These are phyloP conservation scores for Globomyces pollinis-pini DNA, from an alignment of 192 early-diverging fungal species.

Conservation along the genomic window DNA sequence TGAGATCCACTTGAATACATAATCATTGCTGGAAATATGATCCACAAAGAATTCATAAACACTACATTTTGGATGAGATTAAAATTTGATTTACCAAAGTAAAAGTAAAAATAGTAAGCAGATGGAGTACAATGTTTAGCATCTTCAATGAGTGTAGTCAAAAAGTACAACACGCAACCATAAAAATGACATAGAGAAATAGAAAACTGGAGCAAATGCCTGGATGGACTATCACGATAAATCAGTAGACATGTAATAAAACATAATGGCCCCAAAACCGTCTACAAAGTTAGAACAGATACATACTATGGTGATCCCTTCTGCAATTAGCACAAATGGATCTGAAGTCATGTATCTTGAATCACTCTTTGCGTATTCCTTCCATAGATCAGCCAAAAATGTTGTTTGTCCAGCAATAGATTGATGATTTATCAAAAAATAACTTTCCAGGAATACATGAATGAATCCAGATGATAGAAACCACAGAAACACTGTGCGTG, in stretches of 20 bases:
- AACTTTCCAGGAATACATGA: conserved; percentile 79
- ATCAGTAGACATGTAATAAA: conserved; percentile 29
- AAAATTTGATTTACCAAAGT: conserved; percentile 48
- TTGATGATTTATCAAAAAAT: conserved; percentile 65
- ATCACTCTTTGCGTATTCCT: conserved; percentile 84
- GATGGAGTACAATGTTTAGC: conserved; percentile 61
- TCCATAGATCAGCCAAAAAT: conserved; percentile 74
- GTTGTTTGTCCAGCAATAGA: conserved; percentile 59
- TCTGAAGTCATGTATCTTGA: conserved; percentile 83
- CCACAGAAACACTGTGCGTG: conserved; percentile 66
- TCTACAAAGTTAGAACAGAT: conserved; percentile 22
- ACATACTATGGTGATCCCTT: conserved; percentile 83
- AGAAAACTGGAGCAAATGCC: conserved; percentile 47
- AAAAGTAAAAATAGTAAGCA: conserved; percentile 81
- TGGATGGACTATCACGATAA: conserved; percentile 15
- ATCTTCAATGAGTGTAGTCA: conserved; percentile 47
- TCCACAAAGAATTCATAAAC: conserved; percentile 76
- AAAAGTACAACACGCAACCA: conserved; percentile 76
- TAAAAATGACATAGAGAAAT: conserved; percentile 64
- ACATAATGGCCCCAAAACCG: conserved; percentile 37
- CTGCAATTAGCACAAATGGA: conserved; percentile 75
- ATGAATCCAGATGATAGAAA: conserved; percentile 73
- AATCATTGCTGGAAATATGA: conserved; percentile 59
- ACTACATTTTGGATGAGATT: conserved; percentile 21
- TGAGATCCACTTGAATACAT: conserved; percentile 16